Base-by-base conservation (phyloP, 192 early-diverging fungal genomes). In the Mortierella antarctica region DNA sequence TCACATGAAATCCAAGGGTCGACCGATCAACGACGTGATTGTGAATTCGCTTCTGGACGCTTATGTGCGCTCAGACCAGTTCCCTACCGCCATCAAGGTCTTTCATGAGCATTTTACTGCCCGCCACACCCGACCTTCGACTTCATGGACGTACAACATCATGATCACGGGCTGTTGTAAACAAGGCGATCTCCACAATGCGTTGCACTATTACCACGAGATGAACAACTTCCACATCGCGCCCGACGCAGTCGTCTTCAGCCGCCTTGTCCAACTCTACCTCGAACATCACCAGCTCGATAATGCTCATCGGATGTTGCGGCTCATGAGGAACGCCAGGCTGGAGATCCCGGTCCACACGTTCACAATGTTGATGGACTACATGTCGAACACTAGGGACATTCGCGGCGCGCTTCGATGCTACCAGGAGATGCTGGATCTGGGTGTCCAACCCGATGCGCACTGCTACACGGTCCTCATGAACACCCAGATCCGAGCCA, bases 361-460 rank as follows among this genome's bases (percentile, higher is more conserved):
- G n/a, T 80, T 63, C 20, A 80, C 77, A 4, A 80, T 80, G 70
- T 10, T 80, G 54, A 80, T 80, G 31, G 54, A 72, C 23, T 72
- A 80, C 56, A 9, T 72, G 40, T 80, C 77, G 23, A 57, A 44
- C 23, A 44, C 21, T 18, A 62, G 57, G 21, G 60, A 80, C 39
- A 17, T 47, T 21, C 64, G 65, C 13, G 65, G 59, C 10, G 65
- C 77, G 9, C 60, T 80, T 7, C 64, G 65, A 52, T 72, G 53
- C 44, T 80, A 80, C 41, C 77, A 72, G n/a, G 52, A 80, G 18
- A 80, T 80, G 77, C 20, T 80, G 39, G 77, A 71, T n/a, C 15
- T 60, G 6, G 77, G 77, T 12, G 41, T 80, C 40, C 21, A 68
- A 13, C 70, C 77, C 10, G 77, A 80, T 54, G 70, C 51, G 6